phyloP scores from a whole-genome alignment of 2,329 filamentous ascomycete genomes.

The Fusarium duplospermum region DNA sequence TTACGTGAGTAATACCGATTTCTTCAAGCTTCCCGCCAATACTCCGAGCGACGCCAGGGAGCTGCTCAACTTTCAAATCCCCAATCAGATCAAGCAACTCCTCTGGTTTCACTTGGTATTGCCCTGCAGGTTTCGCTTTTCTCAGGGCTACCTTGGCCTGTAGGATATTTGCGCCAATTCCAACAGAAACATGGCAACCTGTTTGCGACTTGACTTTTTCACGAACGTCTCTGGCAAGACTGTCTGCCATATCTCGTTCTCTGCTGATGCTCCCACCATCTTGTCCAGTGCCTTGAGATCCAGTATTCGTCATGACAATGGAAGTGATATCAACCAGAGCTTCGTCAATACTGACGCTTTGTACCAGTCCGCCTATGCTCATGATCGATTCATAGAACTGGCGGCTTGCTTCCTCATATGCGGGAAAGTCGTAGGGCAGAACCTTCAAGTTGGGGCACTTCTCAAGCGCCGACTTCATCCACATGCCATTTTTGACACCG shows the following conservation, averaged over 20 bases:
- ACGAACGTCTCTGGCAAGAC: slow-evolving; percentile 74
- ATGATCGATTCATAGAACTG: slow-evolving; percentile 90
- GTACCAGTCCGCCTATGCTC: slow-evolving; percentile 82
- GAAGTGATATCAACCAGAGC: slow-evolving; percentile 86
- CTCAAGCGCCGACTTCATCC: slow-evolving; percentile 92
- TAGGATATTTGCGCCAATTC: slow-evolving; percentile 90
- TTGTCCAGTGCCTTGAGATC: slow-evolving; percentile 71
- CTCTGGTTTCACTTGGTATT: slow-evolving; percentile 87
- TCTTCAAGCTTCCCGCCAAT: slow-evolving; percentile 90
- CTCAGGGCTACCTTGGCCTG: slow-evolving; percentile 91
- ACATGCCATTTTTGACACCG: slow-evolving; percentile 98
- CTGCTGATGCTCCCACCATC: slow-evolving; percentile 77
- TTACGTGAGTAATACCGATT: slow-evolving; percentile 83
- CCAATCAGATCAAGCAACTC: slow-evolving; percentile 82
- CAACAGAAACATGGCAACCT: slow-evolving; percentile 89
- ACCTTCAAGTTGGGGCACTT: slow-evolving; percentile 88
- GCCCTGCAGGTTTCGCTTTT: slow-evolving; percentile 93
- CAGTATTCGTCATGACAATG: slow-evolving; percentile 73
- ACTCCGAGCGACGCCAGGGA: slow-evolving; percentile 94
- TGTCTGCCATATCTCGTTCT: slow-evolving; percentile 83
- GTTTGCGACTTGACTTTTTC: slow-evolving; percentile 78
- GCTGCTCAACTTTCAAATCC: slow-evolving; percentile 79
- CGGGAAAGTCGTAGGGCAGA: slow-evolving; percentile 94
- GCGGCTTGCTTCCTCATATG: slow-evolving; percentile 90
- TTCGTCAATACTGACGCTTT: slow-evolving; percentile 98